Conservation (phyloP, 495 filamentous ascomycete species). For the Penicillium argentinense region DNA sequence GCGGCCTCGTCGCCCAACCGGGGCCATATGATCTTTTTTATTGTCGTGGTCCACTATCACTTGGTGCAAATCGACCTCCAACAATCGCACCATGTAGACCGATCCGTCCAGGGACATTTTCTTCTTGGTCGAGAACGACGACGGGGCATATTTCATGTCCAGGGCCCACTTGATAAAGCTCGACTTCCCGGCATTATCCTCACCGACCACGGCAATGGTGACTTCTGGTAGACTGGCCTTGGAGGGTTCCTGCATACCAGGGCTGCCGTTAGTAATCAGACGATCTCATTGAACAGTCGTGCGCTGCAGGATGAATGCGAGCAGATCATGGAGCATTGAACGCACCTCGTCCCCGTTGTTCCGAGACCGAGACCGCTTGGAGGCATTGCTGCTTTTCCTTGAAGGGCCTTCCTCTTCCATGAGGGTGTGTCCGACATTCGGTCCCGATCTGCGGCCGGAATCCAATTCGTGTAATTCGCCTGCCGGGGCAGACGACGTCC, state of each 20-base stretch:
- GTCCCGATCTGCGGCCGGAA: slow-evolving; percentile 14
- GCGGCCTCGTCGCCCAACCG: slow-evolving; percentile 62
- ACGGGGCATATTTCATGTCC: slow-evolving; percentile 61
- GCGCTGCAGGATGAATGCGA: neutral
- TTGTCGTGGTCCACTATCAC: slow-evolving; percentile 51
- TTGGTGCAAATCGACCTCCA: slow-evolving; percentile 63
- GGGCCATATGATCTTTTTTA: slow-evolving; percentile 70
- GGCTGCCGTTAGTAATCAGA: slow-evolving; percentile 17
- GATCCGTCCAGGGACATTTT: slow-evolving; percentile 75
- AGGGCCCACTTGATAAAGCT: slow-evolving; percentile 82
- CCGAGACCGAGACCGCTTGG: slow-evolving; percentile 11
- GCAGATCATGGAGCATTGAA: neutral
- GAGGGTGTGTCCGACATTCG: slow-evolving; percentile 28
- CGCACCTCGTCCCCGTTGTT: slow-evolving; percentile 31
- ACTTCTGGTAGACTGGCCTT: slow-evolving; percentile 51
- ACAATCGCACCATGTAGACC: slow-evolving; percentile 73
- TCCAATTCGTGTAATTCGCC: slow-evolving; percentile 33
- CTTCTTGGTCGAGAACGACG: slow-evolving; percentile 59
- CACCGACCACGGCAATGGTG: slow-evolving; percentile 84
- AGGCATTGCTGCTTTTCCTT: slow-evolving; percentile 10
- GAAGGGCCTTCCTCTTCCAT: slow-evolving; percentile 31
- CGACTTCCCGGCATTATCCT: slow-evolving; percentile 80
- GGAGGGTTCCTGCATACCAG: slow-evolving; percentile 21
- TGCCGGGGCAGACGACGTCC: slow-evolving; percentile 38
- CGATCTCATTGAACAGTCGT: slow-evolving; percentile 1